These are phyloP conservation scores for Sphaerulina musiva DNA, from an alignment of 2,329 filamentous ascomycete genomes.

Conservation along the genomic window DNA sequence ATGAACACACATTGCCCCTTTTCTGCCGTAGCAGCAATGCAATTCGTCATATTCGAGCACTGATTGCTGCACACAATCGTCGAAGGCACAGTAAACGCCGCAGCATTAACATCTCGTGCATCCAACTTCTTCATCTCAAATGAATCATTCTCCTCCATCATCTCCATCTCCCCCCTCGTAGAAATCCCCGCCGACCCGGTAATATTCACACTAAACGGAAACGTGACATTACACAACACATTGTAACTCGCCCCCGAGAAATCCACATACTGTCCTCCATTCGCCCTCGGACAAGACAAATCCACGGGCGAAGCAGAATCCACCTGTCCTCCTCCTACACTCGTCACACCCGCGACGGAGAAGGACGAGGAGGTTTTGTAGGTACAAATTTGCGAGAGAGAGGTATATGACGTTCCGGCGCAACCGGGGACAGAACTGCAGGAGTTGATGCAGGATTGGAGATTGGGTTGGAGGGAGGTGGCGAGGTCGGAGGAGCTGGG, in stretches of 20 bases:
- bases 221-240: constrained; percentile 25
- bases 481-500: constrained; percentile 13
- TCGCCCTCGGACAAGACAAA: constrained; percentile 23
- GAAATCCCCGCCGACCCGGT: neutral
- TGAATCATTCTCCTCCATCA: neutral
- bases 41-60: constrained; percentile 17
- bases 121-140: neutral
- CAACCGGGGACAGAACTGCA: constrained; percentile 21
- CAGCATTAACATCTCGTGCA: neutral
- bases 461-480: constrained; percentile 13
- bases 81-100: neutral
- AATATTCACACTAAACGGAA: constrained; percentile 12
- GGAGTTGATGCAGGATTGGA: constrained; percentile 23
- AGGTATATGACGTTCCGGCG: constrained; percentile 16
- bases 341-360: neutral
- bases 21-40: constrained; percentile 17
- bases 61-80: constrained; percentile 20
- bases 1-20: constrained; percentile 18
- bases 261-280: constrained; percentile 23
- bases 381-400: constrained; percentile 14
- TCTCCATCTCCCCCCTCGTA: neutral
- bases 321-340: neutral
- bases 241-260: constrained; percentile 24
- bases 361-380: constrained; percentile 17
- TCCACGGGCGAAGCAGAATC: constrained; percentile 18